phyloP scores from a whole-genome alignment of 345 rosid genomes.

The Citrus reticulata region DNA sequence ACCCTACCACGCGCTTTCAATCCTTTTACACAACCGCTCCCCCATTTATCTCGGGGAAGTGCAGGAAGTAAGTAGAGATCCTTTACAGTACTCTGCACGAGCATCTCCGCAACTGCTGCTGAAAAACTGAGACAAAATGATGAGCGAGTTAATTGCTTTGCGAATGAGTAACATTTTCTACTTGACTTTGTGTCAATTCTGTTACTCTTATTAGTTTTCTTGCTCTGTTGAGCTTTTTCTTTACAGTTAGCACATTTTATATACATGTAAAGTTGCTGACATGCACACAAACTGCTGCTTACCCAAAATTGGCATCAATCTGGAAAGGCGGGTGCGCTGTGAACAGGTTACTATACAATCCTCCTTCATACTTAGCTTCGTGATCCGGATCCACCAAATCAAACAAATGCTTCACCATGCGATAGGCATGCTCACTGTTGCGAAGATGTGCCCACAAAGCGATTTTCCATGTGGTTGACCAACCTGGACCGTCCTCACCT shows the following conservation, averaged over 20 bases:
- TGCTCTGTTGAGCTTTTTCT: background rate
- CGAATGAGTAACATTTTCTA: background rate
- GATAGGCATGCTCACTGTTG: conserved; percentile 68
- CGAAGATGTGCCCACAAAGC: conserved; percentile 86
- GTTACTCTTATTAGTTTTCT: background rate
- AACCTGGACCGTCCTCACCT: conserved; percentile 98
- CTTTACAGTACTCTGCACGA: conserved; percentile 71
- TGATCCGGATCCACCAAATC: conserved; percentile 69
- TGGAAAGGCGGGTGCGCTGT: conserved; percentile 97
- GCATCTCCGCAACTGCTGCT: conserved; percentile 82
- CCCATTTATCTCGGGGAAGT: conserved; percentile 80
- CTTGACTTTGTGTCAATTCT: background rate
- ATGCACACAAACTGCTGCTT: conserved; percentile 21
- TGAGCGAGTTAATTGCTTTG: background rate
- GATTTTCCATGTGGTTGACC: conserved; percentile 93
- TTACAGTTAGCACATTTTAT: background rate
- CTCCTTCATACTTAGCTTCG: conserved; percentile 60
- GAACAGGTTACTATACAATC: conserved; percentile 85
- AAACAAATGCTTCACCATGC: conserved; percentile 74
- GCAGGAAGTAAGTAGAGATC: conserved; percentile 87
- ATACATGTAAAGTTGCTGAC: background rate
- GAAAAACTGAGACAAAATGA: conserved; percentile 44
- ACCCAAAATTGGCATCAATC: conserved; percentile 98
- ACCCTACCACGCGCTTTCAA: conserved; percentile 79
- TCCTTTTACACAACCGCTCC: conserved; percentile 65